Conservation (phyloP, 2,329 filamentous ascomycete genomes). For the Aspergillus hiratsukae region DNA sequence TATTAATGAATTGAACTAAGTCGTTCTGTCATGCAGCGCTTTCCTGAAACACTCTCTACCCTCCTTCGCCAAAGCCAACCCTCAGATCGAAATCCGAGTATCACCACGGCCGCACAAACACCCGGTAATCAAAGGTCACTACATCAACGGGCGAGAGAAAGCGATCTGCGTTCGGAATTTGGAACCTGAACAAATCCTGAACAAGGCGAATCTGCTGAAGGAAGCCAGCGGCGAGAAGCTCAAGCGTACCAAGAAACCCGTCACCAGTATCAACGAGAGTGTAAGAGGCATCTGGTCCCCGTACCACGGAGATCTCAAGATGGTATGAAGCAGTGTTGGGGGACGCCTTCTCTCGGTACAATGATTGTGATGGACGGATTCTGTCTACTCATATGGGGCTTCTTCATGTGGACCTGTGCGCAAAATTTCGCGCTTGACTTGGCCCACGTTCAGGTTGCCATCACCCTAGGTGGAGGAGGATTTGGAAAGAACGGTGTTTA, state of each 20-base stretch:
- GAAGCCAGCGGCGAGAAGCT: constrained; percentile 46
- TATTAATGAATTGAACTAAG: not conserved
- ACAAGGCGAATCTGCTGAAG: constrained; percentile 60
- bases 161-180: constrained; percentile 86
- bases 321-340: constrained; percentile 35
- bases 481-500: constrained; percentile 39
- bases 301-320: constrained; percentile 54
- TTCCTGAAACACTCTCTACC: constrained; percentile 77
- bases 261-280: constrained; percentile 59
- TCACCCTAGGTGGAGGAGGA: constrained; percentile 78
- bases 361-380: constrained; percentile 79
- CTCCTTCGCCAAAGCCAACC: constrained; percentile 74
- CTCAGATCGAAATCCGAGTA: constrained; percentile 84
- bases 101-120: constrained; percentile 87
- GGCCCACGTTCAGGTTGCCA: constrained; percentile 87
- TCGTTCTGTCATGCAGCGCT: constrained; percentile 48
- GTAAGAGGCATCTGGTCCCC: constrained; percentile 63
- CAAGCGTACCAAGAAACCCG: constrained; percentile 54
- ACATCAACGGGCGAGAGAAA: constrained; percentile 85
- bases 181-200: constrained; percentile 70
- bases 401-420: constrained; percentile 80
- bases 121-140: constrained; percentile 82
- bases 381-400: constrained; percentile 72
- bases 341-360: constrained; percentile 69
- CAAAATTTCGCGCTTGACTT: constrained; percentile 86